Evolutionary conservation across 768 basidiomycete genomes (phyloP).

Genomic region (Auriscalpium orientale): DNA sequence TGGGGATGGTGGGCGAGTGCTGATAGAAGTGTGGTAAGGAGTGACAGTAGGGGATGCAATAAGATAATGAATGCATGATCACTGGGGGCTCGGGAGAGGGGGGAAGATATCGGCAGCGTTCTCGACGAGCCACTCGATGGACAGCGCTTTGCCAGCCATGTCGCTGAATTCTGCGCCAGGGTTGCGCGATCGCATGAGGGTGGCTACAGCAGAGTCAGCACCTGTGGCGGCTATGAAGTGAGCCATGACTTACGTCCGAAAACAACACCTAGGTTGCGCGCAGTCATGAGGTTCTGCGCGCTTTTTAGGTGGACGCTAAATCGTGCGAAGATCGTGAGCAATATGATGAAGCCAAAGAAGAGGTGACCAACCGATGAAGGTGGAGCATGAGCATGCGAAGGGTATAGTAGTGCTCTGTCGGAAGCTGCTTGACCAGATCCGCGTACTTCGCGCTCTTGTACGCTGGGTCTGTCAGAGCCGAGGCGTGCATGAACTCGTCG

Average conservation of each 20-base stretch:
- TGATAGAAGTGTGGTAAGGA: background rate
- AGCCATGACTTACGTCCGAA: constrained; percentile 79
- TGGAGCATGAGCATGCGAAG: constrained; percentile 79
- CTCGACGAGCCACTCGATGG: constrained; percentile 92
- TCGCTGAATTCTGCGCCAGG: constrained; percentile 88
- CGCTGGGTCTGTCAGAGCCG: constrained; percentile 56
- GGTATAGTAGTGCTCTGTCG: constrained; percentile 83
- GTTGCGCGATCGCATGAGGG: constrained; percentile 86
- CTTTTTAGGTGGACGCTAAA: constrained; percentile 53
- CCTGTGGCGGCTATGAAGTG: background rate
- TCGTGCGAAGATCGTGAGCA: too few species aligned
- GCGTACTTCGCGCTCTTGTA: constrained; percentile 54
- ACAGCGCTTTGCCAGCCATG: constrained; percentile 93
- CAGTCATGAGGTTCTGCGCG: constrained; percentile 85
- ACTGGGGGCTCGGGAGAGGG: constrained; percentile 3
- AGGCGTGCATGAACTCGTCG: constrained; percentile 78
- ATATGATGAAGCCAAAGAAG: background rate
- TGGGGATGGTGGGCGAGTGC: background rate
- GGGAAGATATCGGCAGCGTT: constrained; percentile 58
- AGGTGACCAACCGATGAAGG: constrained; percentile 59
- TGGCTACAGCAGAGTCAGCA: constrained; percentile 48
- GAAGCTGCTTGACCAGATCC: constrained; percentile 69
- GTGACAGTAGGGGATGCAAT: constrained; percentile 8
- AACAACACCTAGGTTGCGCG: constrained; percentile 92
- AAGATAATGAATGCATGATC: background rate